Base-by-base conservation (phyloP, 2,329 filamentous ascomycete species). In the Niveomyces coronatus region DNA sequence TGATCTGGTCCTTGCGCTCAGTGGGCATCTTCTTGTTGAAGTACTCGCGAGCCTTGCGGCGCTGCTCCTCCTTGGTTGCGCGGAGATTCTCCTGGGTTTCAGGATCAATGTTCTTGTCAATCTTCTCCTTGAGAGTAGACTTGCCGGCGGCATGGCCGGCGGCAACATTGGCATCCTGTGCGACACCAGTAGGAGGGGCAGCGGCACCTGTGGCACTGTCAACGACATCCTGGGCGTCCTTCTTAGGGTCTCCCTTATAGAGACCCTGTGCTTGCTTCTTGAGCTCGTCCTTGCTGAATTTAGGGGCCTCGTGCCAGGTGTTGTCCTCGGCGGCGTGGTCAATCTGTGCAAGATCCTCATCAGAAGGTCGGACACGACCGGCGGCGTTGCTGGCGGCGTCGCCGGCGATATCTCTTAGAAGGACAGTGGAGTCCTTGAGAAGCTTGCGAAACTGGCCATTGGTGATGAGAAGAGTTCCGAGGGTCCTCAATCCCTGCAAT, bases 381-480 rank as follows among this genome's bases (percentile, higher is more conserved):
- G 88, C 86, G 6, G 82, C 82, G 53, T 84, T 89, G 45, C 74
- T 72, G 9, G 91, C 88, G 18, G 84, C 85, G 61, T 98, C 91
- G 37, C 87, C 85, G 42, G 84, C 86, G 54, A 98, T 91, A 53
- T 96, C 89, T 24, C 88, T 85, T 28, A 94, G 59, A 9, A 98
- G 71, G 24, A 89, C 68, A 18, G 75, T 75, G 10, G 83, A 82
- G 67, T 98, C 91, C 44, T 74, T 83, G 48, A 94, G 11, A 24
- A 43, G 36, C 67, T 94, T 94, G 49, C 87, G 76, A 70, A 94
- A 95, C 58, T 96, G 88, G 48, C 91, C 91, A 52, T 98, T 98
- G 51, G 88, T 94, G 53, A 96, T 82, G 51, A 96, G 67, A 41
- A 98, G 70, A 14, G 82, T 88, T 36, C 89, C 91, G 1, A 98